Evolutionary conservation across 352 stramenopile species (phyloP), one percentile per base, ranked within the genome.

Genomic region (Phytophthora nicotianae): DNA sequence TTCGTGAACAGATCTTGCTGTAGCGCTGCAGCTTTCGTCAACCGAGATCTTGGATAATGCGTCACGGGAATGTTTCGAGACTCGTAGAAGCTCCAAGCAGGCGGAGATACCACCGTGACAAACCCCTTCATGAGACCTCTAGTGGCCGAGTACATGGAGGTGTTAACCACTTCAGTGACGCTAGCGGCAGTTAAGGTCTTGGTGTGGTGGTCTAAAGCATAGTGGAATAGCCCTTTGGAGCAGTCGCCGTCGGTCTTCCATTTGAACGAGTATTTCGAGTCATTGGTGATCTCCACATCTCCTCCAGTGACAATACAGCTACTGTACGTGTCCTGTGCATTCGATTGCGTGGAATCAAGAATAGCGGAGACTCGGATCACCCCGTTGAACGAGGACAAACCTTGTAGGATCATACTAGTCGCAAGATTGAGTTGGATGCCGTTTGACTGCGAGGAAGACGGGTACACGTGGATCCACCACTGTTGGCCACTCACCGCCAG

Each of bases 171-270:
- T 23, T 70, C 51, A 27, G 47, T 52, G 1, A 82, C 79, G 17
- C 65, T 85, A 16, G 76, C 57, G 14, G 60, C 38, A 43, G 84
- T 71, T 19, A 91, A 63, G 0, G 76, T 76, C 43, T 81, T 77
- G 27, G 70, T 59, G 33, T 91, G 84, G 54, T 93, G 84, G 24
- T 76, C 77, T 32, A 84, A 50, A 3, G 72, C 82, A 37, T 81
- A 91, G 58, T 93, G 79, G 19, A 90, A 70, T 14, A 93, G 53
- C 5, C 84, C 84, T 11, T 60, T 70, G 16, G 60, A 60, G 58
- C 84, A 93, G 52, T 80, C 53, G 5, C 84, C 84, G 0, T 62
- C 50, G 1, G 79, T 91, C 10, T 77, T 65, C 76, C 80, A 93
- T 51, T 83, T 55, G 68, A 90, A 88, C 21, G 58, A 56, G 58